phyloP scores from a whole-genome alignment of 1,284 basidiomycete species.

The Binderoboletus segoi region DNA sequence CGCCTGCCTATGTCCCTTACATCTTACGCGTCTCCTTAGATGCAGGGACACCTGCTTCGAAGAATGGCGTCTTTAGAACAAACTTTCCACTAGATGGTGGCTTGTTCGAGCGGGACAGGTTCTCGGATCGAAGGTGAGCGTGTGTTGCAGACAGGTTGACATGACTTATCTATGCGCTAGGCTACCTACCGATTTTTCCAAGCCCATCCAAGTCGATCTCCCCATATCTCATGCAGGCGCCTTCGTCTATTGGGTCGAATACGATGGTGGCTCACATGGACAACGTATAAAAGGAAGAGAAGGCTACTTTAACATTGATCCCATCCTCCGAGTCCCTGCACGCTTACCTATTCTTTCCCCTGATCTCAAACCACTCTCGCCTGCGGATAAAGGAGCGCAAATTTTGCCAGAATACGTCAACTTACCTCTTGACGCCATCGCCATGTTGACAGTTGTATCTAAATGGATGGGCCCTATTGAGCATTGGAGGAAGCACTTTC shows the following conservation, averaged over 20 bases:
- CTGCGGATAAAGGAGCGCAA: conserved; percentile 49
- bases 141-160: not conserved
- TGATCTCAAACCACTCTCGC: conserved; percentile 54
- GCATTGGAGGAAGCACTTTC: conserved; percentile 78
- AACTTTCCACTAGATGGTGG: conserved; percentile 95
- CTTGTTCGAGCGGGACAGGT: conserved; percentile 75
- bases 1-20: conserved; percentile 87
- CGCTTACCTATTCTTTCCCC: conserved; percentile 72
- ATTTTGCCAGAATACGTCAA: conserved; percentile 55
- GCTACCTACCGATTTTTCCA: conserved; percentile 79
- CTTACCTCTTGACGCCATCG: conserved; percentile 82
- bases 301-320: conserved; percentile 96
- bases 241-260: conserved; percentile 92
- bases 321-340: conserved; percentile 73
- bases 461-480: conserved; percentile 93
- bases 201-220: conserved; percentile 89
- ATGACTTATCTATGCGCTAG: conserved; percentile 41
- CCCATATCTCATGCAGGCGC: conserved; percentile 95
- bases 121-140: conserved; percentile 72
- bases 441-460: conserved; percentile 86
- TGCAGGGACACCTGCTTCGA: conserved; percentile 85
- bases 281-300: conserved; percentile 76
- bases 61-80: conserved; percentile 88
- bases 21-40: conserved; percentile 87
- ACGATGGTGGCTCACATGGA: conserved; percentile 63